phyloP scores from a whole-genome alignment of 2,329 filamentous ascomycete genomes.

The Blumeria graminis region DNA sequence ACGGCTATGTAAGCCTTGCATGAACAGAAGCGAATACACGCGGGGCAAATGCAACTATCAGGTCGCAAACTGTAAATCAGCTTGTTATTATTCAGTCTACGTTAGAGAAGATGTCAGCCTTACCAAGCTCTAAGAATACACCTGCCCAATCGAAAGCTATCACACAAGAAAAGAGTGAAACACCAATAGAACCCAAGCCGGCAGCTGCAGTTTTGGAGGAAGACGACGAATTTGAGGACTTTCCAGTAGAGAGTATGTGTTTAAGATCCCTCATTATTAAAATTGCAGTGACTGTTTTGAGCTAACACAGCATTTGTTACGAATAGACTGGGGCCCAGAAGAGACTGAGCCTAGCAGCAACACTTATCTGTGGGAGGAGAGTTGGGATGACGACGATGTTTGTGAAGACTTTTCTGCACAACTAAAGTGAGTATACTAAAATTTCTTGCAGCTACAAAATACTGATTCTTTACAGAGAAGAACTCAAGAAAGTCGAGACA shows the following conservation, averaged over 20 bases:
- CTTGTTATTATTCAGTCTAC: too few species aligned
- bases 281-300: too few species aligned
- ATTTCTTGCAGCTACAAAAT: not conserved
- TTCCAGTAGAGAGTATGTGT: conserved; percentile 68
- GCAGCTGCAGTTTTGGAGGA: conserved; percentile 50
- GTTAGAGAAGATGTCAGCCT: conserved; percentile 12
- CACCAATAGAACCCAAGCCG: conserved; percentile 19
- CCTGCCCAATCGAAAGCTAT: conserved; percentile 7
- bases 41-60: too few species aligned
- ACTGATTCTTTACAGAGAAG: conserved; percentile 34
- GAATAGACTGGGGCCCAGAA: conserved; percentile 70
- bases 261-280: not conserved
- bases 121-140: conserved; percentile 11
- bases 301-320: too few species aligned
- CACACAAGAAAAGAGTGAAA: conserved; percentile 11
- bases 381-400: conserved; percentile 97
- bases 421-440: conserved; percentile 41
- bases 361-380: conserved; percentile 93
- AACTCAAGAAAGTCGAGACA: conserved; percentile 80
- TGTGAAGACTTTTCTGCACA: conserved; percentile 90
- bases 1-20: too few species aligned
- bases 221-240: conserved; percentile 98
- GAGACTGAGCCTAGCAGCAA: conserved; percentile 62
- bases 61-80: too few species aligned
- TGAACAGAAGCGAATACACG: too few species aligned